Base-by-base conservation (phyloP, 345 rosid genomes). In the Firmiana major region DNA sequence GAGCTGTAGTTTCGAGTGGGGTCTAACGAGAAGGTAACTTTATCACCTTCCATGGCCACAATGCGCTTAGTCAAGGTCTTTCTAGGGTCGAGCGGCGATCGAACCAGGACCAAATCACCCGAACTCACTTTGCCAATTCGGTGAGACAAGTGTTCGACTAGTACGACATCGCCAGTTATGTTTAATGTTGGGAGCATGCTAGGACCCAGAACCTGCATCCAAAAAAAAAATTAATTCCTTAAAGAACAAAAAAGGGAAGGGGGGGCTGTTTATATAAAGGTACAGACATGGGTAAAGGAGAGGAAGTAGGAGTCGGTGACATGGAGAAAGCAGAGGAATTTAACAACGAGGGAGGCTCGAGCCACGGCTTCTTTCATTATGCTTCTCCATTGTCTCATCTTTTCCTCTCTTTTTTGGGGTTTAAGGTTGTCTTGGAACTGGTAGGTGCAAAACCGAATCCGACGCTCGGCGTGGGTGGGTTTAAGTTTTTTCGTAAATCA, bases 91-190 rank as follows among this genome's bases (percentile, higher is more conserved):
- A 75, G 26, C 17, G 94, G 97, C 9, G 97, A 91, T 34, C 87
- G 87, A 83, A 92, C 90, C 78, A 92, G 75, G 6, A 94, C 91
- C 75, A 92, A 77, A 58, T 94, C 97, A 6, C 98, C 98, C 4
- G 87, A 80, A 5, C 88, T 84, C 43, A 92, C 77, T 79, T 83
- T 85, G 55, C 91, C 91, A 22, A 91, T 49, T 54, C 92, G 83
- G 75, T 88, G 97, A 4, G 98, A 91, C 58, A 90, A 48, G 38
- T 46, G 73, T 6, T 46, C 73, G 1, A 54, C 51, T 21, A 58
- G 28, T 40, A 88, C 62, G 45, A 90, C 85, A 67, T 90, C 93
- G 26, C 93, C 93, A 2, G 85, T 72, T 3, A 84, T 70, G 72
- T 88, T 90, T 70, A 51, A 51, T 6, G 55, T 51, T 51, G 55